These are phyloP conservation scores for Baorangia bicolor DNA, from an alignment of 768 basidiomycete genomes.

Conservation along the genomic window DNA sequence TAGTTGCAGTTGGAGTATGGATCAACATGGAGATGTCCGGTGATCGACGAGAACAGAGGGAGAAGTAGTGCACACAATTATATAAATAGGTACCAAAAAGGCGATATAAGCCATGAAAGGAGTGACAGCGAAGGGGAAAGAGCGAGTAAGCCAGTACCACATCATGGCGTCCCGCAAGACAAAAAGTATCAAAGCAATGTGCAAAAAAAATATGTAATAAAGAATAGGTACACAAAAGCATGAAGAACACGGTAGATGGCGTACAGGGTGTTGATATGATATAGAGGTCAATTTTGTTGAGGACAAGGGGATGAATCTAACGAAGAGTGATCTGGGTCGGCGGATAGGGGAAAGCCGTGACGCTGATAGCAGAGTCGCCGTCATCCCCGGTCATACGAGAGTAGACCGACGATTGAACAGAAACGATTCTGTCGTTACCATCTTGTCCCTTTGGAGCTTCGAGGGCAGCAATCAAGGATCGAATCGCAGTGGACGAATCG, in stretches of 20 bases:
- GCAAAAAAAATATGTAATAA: conserved; percentile 8
- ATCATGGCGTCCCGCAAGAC: conserved; percentile 12
- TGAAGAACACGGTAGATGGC: conserved; percentile 7
- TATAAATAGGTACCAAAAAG: background rate
- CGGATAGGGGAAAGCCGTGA: conserved; percentile 32
- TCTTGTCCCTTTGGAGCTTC: conserved; percentile 46
- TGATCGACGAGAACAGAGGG: conserved; percentile 2
- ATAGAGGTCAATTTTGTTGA: background rate
- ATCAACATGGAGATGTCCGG: background rate
- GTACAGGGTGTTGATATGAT: conserved; percentile 7
- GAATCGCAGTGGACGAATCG: conserved; percentile 41
- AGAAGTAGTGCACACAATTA: conserved; percentile 10
- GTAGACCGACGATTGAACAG: conserved; percentile 52
- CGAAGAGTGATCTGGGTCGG: conserved; percentile 17
- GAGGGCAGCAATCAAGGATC: conserved; percentile 68
- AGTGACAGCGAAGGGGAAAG: conserved; percentile 7
- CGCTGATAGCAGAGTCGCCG: conserved; percentile 25
- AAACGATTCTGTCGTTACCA: conserved; percentile 52
- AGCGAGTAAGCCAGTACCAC: conserved; percentile 14
- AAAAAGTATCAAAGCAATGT: conserved; percentile 4
- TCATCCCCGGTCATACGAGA: conserved; percentile 30
- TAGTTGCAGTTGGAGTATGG: background rate
- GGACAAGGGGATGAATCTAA: conserved; percentile 1
- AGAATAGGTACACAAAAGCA: conserved; percentile 14
- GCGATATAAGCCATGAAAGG: conserved; percentile 12